Conservation (phyloP, 2,329 filamentous ascomycete species). For the Magnaporthales sp. region DNA sequence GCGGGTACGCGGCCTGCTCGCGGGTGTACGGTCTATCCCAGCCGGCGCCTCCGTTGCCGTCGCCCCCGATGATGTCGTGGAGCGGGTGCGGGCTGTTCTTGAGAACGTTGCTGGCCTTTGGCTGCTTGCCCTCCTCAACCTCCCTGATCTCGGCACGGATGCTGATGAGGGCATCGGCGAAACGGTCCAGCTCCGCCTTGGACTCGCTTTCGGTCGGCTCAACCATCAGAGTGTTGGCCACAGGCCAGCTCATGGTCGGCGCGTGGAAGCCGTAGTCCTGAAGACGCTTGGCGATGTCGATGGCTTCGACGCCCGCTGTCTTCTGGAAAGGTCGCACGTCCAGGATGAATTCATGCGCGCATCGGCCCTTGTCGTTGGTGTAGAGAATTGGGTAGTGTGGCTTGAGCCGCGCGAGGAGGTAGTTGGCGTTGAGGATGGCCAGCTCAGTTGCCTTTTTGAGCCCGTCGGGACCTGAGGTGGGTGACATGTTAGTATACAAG, state of each 20-base stretch:
- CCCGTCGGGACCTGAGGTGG: constrained; percentile 47
- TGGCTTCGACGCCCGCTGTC: constrained; percentile 74
- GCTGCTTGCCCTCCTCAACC: constrained; percentile 70
- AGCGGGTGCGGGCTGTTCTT: constrained; percentile 86
- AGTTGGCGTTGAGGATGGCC: constrained; percentile 94
- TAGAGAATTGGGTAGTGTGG: constrained; percentile 88
- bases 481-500: constrained; percentile 3
- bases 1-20: constrained; percentile 79
- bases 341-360: constrained; percentile 95
- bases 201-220: constrained; percentile 93
- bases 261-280: constrained; percentile 98
- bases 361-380: constrained; percentile 79
- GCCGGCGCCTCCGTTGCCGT: constrained; percentile 36
- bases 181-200: constrained; percentile 86
- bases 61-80: constrained; percentile 63
- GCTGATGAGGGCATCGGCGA: constrained; percentile 79
- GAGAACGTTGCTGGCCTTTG: constrained; percentile 70
- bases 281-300: constrained; percentile 91
- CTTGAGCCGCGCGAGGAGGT: constrained; percentile 80
- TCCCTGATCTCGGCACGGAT: constrained; percentile 81
- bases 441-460: constrained; percentile 86
- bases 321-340: constrained; percentile 81
- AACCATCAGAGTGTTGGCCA: constrained; percentile 94
- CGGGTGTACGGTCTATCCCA: constrained; percentile 80
- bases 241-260: constrained; percentile 94